Evolutionary conservation across 148 eudicot species (phyloP).

Genomic region (Linanthus parryae): DNA sequence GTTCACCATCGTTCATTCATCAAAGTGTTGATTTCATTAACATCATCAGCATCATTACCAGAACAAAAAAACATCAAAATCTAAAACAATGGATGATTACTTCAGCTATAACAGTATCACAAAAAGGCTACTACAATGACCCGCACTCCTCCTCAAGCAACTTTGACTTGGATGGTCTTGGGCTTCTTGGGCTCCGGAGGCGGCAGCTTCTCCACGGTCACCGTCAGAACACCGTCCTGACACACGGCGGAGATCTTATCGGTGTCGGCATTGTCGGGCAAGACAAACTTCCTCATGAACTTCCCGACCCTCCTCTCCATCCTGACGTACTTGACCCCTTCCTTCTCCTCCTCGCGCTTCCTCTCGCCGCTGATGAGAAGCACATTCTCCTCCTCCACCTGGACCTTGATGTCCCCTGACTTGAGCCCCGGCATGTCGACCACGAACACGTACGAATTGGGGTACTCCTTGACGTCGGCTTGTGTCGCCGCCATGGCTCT

Average conservation of each 20-base stretch:
- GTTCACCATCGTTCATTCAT: too few relatives aligned
- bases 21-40: too few relatives aligned
- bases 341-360: conserved; percentile 36
- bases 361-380: conserved; percentile 52
- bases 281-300: conserved; percentile 61
- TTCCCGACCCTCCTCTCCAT: conserved; percentile 71
- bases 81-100: too few relatives aligned
- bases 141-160: conserved; percentile 19
- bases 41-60: too few relatives aligned
- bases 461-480: conserved; percentile 62
- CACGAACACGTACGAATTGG: conserved; percentile 41
- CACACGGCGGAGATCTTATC: conserved; percentile 44
- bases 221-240: conserved; percentile 60
- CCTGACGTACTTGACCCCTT: conserved; percentile 46
- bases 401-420: conserved; percentile 41
- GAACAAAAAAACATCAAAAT: too few relatives aligned
- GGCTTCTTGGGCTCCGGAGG: conserved; percentile 73
- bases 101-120: too few relatives aligned
- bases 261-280: conserved; percentile 58
- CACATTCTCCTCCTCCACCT: conserved; percentile 56
- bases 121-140: too few relatives aligned
- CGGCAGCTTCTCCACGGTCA: conserved; percentile 53
- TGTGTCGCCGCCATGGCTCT: conserved; percentile 65
- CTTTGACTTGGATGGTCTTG: conserved; percentile 48
- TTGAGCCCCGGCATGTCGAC: conserved; percentile 79